phyloP scores from a whole-genome alignment of 2,329 filamentous ascomycete genomes.

The Acephala macrosclerotiorum region DNA sequence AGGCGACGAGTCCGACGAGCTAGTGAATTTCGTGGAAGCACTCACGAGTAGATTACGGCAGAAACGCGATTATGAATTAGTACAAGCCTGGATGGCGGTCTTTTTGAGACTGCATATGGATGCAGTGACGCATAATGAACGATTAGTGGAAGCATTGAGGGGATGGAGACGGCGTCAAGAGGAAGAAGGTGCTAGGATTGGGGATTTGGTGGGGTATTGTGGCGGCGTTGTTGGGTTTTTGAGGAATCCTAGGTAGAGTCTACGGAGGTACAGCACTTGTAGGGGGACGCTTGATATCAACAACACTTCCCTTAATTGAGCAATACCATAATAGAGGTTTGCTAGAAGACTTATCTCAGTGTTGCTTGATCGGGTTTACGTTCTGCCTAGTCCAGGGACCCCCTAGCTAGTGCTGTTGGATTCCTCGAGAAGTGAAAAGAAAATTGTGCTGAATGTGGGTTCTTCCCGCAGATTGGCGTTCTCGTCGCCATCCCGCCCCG shows the following conservation, averaged over 20 bases:
- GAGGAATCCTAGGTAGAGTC: constrained; percentile 54
- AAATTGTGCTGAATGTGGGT: background rate
- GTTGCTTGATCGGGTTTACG: too few species aligned
- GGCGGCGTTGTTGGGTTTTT: constrained; percentile 86
- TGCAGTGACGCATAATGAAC: constrained; percentile 53
- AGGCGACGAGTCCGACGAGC: constrained; percentile 66
- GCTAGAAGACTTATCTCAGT: too few species aligned
- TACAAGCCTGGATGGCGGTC: constrained; percentile 97
- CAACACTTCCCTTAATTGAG: too few species aligned
- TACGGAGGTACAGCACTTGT: too few species aligned
- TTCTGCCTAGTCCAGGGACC: too few species aligned
- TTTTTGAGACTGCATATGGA: constrained; percentile 83
- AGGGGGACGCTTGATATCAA: too few species aligned
- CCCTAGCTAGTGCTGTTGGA: too few species aligned
- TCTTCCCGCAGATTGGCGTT: background rate
- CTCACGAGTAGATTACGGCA: constrained; percentile 73
- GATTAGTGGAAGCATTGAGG: constrained; percentile 64
- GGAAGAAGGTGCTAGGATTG: constrained; percentile 73
- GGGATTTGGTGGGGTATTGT: constrained; percentile 84
- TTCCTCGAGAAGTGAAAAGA: background rate
- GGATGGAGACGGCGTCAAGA: constrained; percentile 79
- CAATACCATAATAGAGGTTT: too few species aligned
- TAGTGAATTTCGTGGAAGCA: constrained; percentile 81
- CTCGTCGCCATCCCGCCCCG: too few species aligned
- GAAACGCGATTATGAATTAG: constrained; percentile 87